Evolutionary conservation across 257 asterid species (phyloP), one percentile per base, ranked within the genome.

Genomic region (Thymus quinquecostatus): DNA sequence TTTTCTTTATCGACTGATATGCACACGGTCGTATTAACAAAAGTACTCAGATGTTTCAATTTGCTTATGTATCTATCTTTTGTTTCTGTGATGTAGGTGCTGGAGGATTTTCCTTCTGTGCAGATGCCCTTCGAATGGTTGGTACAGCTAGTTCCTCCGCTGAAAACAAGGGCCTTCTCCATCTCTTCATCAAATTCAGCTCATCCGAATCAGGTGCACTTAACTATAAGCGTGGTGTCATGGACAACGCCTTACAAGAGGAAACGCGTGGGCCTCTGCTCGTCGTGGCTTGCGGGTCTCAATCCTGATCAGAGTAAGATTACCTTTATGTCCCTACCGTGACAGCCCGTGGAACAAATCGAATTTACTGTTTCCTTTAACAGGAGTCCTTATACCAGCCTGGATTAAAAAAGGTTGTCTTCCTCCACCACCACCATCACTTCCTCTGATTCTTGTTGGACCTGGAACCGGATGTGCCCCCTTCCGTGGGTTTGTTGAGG

Each of bases 401-500:
- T 89, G 98, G 97, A 84, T 94, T 65, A 84, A 61, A 36, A 91
- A 91, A 81, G 98, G 98, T 41, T 86, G 87, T 71, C 91, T 89
- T 65, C 95, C 98, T 71, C 66, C 87, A 49, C 98, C 99, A 60
- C 82, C 88, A 7, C 94, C 95, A 50, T 80, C 85, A 38, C 92
- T 94, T 73, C 99, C 99, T 69, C 86, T 92, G 57, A 83, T 95
- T 75, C 96, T 95, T 60, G 54, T 95, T 34, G 99, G 97, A 53
- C 99, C 99, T n/a, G 99, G 99, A 68, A 89, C 99, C 3, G 99
- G 99, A 60, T 92, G 99, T 29, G 98, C 98, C 33, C 99, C 99
- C 70, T 89, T 95, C 75, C 96, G 70, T 60, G 99, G 95, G 55
- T 91, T 92, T 73, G 80, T 92, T 49, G 96, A 92, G 83, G 98